Conservation (phyloP, 805 yeast genomes). For the Metschnikowia reukaufii region DNA sequence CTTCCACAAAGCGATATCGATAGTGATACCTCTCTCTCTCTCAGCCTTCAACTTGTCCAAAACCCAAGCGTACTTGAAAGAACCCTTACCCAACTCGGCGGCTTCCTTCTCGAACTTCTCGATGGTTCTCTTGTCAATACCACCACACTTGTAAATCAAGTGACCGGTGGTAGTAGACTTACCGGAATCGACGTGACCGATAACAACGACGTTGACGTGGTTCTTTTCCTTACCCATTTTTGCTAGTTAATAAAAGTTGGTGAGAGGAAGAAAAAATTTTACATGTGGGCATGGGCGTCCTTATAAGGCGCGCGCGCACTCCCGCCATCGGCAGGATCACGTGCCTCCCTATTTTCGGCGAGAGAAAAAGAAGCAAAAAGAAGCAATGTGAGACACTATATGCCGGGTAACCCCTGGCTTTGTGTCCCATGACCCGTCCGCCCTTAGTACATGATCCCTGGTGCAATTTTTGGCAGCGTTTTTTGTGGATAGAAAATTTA, state of each 20-base stretch:
- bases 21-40: conserved; percentile 96
- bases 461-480: not conserved
- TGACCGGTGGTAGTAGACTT: conserved; percentile 99
- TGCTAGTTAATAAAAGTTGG: conserved; percentile 13
- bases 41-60: conserved; percentile 94
- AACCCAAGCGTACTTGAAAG: conserved; percentile 98
- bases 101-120: conserved; percentile 99
- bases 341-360: too few relatives aligned
- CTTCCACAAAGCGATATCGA: conserved; percentile 90
- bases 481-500: too few relatives aligned
- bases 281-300: conserved; percentile 8
- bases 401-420: conserved; percentile 12
- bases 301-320: conserved; percentile 13
- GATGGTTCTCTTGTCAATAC: conserved; percentile 97
- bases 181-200: conserved; percentile 99
- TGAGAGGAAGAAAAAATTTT: conserved; percentile 12
- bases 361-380: not conserved
- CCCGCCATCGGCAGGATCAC: not conserved
- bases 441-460: not conserved
- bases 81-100: conserved; percentile 95
- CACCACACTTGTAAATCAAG: conserved; percentile 99
- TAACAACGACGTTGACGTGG: conserved; percentile 99
- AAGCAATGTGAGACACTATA: not conserved
- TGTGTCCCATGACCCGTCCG: not conserved
- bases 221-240: conserved; percentile 87